phyloP scores from a whole-genome alignment of 1,284 basidiomycete genomes.

The Fistulina hepatica region DNA sequence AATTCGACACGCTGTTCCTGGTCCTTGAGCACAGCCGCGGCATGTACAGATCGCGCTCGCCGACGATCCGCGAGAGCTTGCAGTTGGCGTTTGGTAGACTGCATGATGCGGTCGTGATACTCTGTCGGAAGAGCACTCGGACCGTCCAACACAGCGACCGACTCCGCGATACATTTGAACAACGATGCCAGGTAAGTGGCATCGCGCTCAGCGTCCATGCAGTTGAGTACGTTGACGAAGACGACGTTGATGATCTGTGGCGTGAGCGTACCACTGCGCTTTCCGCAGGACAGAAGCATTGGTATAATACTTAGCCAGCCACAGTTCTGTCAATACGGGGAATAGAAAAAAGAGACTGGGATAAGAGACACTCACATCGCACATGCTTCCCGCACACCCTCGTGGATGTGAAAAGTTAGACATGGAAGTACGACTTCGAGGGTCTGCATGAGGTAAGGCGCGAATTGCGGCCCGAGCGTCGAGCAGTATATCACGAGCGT shows the following conservation, averaged over 20 bases:
- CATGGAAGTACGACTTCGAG: conserved; percentile 65
- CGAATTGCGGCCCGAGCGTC: conserved; percentile 57
- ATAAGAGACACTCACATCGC: conserved; percentile 46
- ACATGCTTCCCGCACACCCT: conserved; percentile 72
- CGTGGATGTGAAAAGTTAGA: conserved; percentile 68
- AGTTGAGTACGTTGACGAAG: too few species aligned
- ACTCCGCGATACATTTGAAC: conserved; percentile 67
- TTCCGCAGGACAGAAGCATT: conserved; percentile 60
- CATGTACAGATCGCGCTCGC: conserved; percentile 36
- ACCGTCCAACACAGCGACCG: conserved; percentile 52
- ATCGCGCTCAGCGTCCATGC: conserved; percentile 58
- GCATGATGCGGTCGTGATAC: conserved; percentile 42
- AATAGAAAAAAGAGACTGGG: not conserved
- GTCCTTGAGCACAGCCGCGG: conserved; percentile 26
- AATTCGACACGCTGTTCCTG: conserved; percentile 59
- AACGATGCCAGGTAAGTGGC: conserved; percentile 65
- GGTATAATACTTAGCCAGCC: conserved; percentile 50
- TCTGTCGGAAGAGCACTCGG: conserved; percentile 38
- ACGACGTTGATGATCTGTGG: conserved; percentile 56
- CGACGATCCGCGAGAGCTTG: conserved; percentile 55
- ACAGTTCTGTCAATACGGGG: not conserved
- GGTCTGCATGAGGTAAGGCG: conserved; percentile 59
- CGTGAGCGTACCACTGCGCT: conserved; percentile 55
- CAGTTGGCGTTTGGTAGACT: conserved; percentile 60
- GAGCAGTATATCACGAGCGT: conserved; percentile 73